Evolutionary conservation across 1,139 yeast genomes (phyloP), one percentile per base, ranked within the genome.

Genomic region (Geotrichum histeridarum): DNA sequence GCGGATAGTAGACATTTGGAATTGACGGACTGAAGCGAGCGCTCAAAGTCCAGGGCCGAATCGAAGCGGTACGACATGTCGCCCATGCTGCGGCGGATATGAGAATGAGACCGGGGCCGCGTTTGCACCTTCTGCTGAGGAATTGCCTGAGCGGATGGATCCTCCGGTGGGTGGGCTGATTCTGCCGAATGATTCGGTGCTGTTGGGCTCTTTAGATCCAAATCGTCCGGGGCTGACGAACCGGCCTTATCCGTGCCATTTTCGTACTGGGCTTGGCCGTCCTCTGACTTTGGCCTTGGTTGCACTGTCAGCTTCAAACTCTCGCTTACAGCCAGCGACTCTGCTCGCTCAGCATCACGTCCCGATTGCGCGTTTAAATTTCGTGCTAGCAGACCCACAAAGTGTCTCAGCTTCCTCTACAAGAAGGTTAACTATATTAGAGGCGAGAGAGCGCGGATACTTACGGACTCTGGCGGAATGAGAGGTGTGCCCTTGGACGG

Each of bases 351-450:
- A 22, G 27, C 27, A 22, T 22, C 27, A 2, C 27, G 43, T 2
- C 8, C 30, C 14, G 15, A 41, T 32, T 43, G 35, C 1, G 42
- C 12, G n/a, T 33, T 18, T 37, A 53, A 35, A 37, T 53, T 53
- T n/a, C 55, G 47, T 11, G 37, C 55, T 14, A 48, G 31, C 15
- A 53, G 33, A 2, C 55, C 55, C 2, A 48, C 46, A 11, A 53
- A 44, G 31, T 53, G 55, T 38, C 46, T 30, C 36, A 53, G 47
- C 35, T 53, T 53, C 15, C 55, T 42, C 55, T 45, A 18, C 14
- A n/a, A 11, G 17, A n/a, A 17, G 11, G 17, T 11, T 35, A 31
- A 31, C 17, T 35, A 22, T 14, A 11, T 30, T 15, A 14, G 22
- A 4, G 14, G 14, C 14, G 44, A 22, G 27, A 42, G 2, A 18